These are phyloP conservation scores for Lanmaoa pseudosensibilis DNA, from an alignment of 768 basidiomycete genomes.

Conservation along the genomic window DNA sequence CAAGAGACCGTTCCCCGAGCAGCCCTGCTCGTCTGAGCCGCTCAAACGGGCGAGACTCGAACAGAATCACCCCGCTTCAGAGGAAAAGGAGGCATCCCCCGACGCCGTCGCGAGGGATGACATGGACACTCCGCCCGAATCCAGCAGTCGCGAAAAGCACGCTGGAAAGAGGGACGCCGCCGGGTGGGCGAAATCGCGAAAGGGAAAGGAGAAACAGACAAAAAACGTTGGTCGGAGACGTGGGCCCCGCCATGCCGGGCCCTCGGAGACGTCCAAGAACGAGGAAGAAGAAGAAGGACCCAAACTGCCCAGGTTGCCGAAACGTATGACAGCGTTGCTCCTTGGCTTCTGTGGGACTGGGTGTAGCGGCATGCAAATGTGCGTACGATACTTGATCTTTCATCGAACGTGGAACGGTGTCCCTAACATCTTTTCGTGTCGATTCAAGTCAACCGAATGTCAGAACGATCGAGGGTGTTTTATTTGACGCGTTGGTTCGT, in stretches of 20 bases:
- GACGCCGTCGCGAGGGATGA: neutral
- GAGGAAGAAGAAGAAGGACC: slow-evolving; percentile 13
- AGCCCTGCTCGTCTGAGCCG: neutral
- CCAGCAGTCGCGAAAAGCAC: slow-evolving; percentile 1
- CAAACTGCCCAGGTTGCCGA: slow-evolving; percentile 67
- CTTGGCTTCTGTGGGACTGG: slow-evolving; percentile 92
- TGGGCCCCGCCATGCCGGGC: slow-evolving; percentile 41
- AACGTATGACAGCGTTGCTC: slow-evolving; percentile 80
- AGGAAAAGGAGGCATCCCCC: neutral
- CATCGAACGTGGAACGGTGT: neutral
- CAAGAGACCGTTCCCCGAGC: slow-evolving; percentile 8
- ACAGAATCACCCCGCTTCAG: neutral
- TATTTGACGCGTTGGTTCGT: slow-evolving; percentile 86
- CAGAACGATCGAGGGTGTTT: slow-evolving; percentile 83
- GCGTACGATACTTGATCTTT: slow-evolving; percentile 33
- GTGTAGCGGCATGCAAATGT: slow-evolving; percentile 97
- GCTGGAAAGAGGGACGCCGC: slow-evolving; percentile 26
- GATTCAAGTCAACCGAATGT: slow-evolving; percentile 59
- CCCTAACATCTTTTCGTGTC: neutral
- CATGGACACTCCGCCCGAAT: neutral
- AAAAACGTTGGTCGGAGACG: slow-evolving; percentile 42
- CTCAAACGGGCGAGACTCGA: slow-evolving; percentile 17
- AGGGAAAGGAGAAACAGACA: slow-evolving; percentile 38
- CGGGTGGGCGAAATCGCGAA: slow-evolving; percentile 35
- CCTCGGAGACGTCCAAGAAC: slow-evolving; percentile 24